Base-by-base conservation (phyloP, 169 alveolate species). In the Blepharisma undulans region DNA sequence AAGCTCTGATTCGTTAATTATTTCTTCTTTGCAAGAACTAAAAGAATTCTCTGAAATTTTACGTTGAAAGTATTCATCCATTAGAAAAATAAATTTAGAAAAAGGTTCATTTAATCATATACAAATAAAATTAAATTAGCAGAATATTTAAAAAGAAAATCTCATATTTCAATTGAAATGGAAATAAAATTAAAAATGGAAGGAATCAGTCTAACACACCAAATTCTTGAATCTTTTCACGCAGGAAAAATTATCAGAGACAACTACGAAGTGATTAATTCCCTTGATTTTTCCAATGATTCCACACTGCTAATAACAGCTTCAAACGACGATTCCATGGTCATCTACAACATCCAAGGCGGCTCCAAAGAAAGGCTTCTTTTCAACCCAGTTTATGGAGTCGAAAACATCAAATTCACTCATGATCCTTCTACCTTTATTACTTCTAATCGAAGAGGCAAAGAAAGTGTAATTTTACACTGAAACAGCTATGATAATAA, bases 1-100 rank as follows among this genome's bases (percentile, higher is more conserved):
- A 16, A 82, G 89, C 16, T 82, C 89, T 82, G 29, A 3, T 30
- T 82, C 89, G 8, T 27, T 82, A n/a, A 82, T 60, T 21, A 82
- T 48, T 82, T 82, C 89, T 1, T 82, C 89, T 82, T 48, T 48
- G 14, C 14, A 48, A 36, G 66, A 48, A 5, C 2, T 48, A 18
- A 48, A 48, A 5, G 66, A 48, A 48, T 48, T 48, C 14, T 48
- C 66, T 48, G 66, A 48, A 48, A 48, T 48, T 48, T 48, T 48
- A 48, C 2, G 16, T 48, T 48, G 66, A 48, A 48, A 48, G 66
- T 48, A 48, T 5, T 48, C 66, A 48, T 48, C 66, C 66, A 48
- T 48, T 48, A 48, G 66, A 48, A 48, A 48, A 48, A 48, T 2
- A 48, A 2, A 48, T 48, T 48, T 48, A 48, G 66, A 48, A 1